phyloP scores from a whole-genome alignment of 495 filamentous ascomycete genomes.

The Xylaria acuta region DNA sequence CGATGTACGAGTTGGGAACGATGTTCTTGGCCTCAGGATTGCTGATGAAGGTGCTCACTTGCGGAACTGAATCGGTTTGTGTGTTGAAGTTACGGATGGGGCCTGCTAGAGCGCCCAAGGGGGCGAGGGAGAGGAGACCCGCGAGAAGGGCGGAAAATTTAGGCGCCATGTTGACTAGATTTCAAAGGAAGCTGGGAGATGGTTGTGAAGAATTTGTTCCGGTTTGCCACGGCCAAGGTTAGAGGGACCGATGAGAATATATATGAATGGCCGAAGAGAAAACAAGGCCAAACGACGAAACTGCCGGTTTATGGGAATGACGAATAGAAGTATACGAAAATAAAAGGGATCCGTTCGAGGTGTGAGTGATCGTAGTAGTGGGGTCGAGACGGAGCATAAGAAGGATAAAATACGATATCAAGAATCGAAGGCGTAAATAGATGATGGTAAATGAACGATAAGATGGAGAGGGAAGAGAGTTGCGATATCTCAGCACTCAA shows the following conservation, averaged over 20 bases:
- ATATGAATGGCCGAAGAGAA: conserved; percentile 1
- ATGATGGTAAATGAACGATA: conserved; percentile 2
- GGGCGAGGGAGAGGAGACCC: conserved; percentile 39
- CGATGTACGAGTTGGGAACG: conserved; percentile 56
- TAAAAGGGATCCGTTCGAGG: conserved; percentile 4
- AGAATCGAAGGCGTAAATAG: conserved; percentile 23
- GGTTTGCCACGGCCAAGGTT: conserved; percentile 21
- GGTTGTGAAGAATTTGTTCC: not conserved
- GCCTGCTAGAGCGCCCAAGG: conserved; percentile 32
- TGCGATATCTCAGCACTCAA: conserved; percentile 13
- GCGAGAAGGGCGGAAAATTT: conserved; percentile 43
- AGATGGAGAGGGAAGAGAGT: conserved; percentile 9
- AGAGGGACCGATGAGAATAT: not conserved
- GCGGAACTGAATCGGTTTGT: conserved; percentile 32
- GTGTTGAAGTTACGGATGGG: conserved; percentile 27
- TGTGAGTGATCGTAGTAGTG: not conserved
- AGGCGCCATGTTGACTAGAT: conserved; percentile 36
- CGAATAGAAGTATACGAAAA: not conserved
- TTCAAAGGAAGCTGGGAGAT: not conserved
- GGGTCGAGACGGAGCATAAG: not conserved
- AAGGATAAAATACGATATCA: conserved; percentile 3
- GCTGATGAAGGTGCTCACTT: conserved; percentile 51
- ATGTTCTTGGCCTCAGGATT: conserved; percentile 47
- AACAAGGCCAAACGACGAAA: not conserved
- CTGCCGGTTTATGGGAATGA: not conserved